Percentiles rank a stretch among this genome's conserved stretches.
phyloP scores from a whole-genome alignment of 495 filamentous ascomycete species.

The Xylaria longipes region DNA sequence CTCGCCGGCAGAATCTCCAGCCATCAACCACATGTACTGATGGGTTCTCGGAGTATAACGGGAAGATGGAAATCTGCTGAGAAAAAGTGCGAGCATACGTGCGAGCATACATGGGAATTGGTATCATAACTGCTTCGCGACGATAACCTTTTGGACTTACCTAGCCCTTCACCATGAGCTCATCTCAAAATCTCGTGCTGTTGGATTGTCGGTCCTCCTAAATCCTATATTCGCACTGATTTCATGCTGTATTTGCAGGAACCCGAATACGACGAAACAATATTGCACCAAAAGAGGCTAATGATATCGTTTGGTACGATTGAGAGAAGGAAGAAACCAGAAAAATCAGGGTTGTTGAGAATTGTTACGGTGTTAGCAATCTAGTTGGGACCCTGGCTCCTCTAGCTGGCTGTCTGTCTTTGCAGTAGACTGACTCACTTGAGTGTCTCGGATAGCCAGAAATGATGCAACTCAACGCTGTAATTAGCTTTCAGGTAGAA shows the following conservation, averaged over 20 bases:
- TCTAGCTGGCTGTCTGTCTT: not conserved
- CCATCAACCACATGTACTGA: not conserved
- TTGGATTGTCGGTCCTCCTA: not conserved
- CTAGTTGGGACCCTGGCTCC: not conserved
- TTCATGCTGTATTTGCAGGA: not conserved
- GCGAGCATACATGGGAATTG: not conserved
- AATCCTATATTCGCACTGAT: not conserved
- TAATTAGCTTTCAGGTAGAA: not conserved
- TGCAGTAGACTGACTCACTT: not conserved
- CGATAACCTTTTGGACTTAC: not conserved
- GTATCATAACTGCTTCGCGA: not conserved
- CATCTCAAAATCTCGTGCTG: not conserved
- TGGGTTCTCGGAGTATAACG: not conserved
- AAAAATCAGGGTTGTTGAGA: not conserved
- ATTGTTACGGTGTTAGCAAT: not conserved
- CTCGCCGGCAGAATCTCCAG: not conserved
- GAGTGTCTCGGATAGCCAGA: not conserved
- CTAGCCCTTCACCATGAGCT: not conserved
- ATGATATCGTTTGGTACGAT: not conserved
- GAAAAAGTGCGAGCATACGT: not conserved
- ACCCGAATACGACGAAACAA: not conserved
- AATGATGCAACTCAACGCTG: not conserved
- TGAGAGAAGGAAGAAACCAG: not conserved
- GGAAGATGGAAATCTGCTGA: not conserved
- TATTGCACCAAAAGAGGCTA: not conserved